These are phyloP conservation scores for Nothophoma quercina DNA, from an alignment of 2,329 filamentous ascomycete species.

Conservation along the genomic window DNA sequence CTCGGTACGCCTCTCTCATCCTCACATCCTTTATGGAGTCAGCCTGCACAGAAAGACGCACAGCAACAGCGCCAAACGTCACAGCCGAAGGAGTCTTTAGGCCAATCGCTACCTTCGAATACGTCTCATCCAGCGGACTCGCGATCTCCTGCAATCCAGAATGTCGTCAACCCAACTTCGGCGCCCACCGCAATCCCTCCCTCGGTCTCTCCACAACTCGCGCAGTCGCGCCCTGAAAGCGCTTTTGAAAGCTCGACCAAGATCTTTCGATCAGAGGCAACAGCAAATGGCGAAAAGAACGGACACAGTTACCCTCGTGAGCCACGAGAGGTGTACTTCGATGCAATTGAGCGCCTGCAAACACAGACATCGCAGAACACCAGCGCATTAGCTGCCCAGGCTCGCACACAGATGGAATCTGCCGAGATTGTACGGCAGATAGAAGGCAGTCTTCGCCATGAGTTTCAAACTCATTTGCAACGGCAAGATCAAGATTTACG, in stretches of 20 bases:
- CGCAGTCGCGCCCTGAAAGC: constrained; percentile 25
- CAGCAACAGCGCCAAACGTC: constrained; percentile 25
- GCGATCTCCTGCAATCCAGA: constrained; percentile 23
- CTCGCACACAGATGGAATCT: constrained; percentile 39
- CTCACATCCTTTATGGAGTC: constrained; percentile 22
- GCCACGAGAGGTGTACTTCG: constrained; percentile 42
- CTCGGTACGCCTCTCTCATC: constrained; percentile 29
- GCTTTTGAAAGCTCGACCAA: constrained; percentile 20
- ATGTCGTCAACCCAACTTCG: neutral
- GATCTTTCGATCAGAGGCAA: constrained; percentile 24
- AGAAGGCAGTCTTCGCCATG: constrained; percentile 50
- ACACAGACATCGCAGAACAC: constrained; percentile 59
- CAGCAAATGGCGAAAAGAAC: constrained; percentile 25
- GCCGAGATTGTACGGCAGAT: constrained; percentile 37
- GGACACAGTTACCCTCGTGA: constrained; percentile 41
- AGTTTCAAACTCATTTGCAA: constrained; percentile 42
- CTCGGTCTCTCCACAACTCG: constrained; percentile 21
- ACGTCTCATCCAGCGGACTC: constrained; percentile 15
- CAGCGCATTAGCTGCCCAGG: constrained; percentile 43
- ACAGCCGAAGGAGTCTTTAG: constrained; percentile 29
- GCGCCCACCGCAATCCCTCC: neutral
- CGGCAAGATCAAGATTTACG: constrained; percentile 45
- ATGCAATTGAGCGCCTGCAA: constrained; percentile 56
- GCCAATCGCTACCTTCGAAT: constrained; percentile 20
- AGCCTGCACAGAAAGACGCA: constrained; percentile 28